Evolutionary conservation across 164 flowering plant species (phyloP).

Genomic region (Vitis vinifera): DNA sequence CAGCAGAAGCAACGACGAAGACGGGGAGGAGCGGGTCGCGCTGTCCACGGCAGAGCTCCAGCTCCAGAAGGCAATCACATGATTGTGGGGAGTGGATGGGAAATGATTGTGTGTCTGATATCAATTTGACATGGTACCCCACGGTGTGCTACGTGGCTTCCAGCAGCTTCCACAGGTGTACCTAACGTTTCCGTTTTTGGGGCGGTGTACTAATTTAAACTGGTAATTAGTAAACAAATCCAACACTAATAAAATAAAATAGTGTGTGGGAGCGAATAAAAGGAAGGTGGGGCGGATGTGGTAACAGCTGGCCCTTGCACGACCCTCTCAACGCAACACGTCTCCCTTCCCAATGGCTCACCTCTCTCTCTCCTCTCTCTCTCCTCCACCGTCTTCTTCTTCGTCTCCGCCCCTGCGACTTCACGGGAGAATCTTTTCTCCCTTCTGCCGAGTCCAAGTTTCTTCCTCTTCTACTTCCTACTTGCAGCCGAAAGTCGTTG

Average conservation of each 20-base stretch:
- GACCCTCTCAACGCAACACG: constrained; percentile 34
- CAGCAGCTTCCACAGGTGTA: constrained; percentile 8
- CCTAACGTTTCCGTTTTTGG: constrained; percentile 2
- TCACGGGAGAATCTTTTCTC: constrained; percentile 5
- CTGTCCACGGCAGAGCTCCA: too few relatives aligned
- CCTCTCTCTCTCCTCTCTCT: constrained; percentile 29
- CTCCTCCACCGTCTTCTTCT: constrained; percentile 20
- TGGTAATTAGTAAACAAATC: neutral
- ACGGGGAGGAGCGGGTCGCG: too few relatives aligned
- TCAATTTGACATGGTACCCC: neutral
- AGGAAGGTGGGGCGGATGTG: neutral
- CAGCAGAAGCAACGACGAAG: too few relatives aligned
- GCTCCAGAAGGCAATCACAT: too few relatives aligned
- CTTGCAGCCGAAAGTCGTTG: constrained; percentile 65
- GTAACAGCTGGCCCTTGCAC: constrained; percentile 16
- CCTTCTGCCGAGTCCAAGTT: neutral
- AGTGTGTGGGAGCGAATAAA: neutral
- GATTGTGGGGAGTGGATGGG: too few relatives aligned
- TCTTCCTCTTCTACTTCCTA: constrained; percentile 12
- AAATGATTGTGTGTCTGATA: too few relatives aligned
- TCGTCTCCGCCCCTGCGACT: constrained; percentile 8
- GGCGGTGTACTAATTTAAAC: neutral
- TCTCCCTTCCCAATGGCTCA: constrained; percentile 23
- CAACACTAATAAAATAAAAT: neutral
- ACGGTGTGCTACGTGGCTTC: constrained; percentile 5